Percentiles rank a stretch among this genome's conserved stretches.
These are phyloP conservation scores for Chondrus crispus DNA, from an alignment of 23 red algal species.

Conservation along the genomic window DNA sequence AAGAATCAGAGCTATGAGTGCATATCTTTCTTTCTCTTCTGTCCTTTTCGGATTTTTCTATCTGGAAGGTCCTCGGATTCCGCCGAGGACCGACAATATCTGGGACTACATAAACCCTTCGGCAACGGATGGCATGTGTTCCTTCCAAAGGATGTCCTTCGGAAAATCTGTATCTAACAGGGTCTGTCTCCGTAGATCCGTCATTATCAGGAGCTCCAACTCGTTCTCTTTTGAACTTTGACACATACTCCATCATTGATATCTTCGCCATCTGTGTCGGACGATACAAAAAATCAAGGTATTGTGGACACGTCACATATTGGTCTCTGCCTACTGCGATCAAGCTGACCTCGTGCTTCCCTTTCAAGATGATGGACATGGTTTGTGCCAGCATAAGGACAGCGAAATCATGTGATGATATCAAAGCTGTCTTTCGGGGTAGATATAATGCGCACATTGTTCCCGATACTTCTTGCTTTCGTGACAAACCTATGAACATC, in stretches of 20 bases:
- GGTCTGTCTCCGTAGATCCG: too few relatives aligned
- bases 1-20: too few relatives aligned
- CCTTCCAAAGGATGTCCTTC: too few relatives aligned
- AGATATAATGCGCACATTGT: neutral
- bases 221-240: too few relatives aligned
- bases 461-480: neutral
- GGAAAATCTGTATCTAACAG: too few relatives aligned
- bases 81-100: neutral
- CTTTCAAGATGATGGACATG: neutral
- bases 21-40: too few relatives aligned
- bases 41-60: too few relatives aligned
- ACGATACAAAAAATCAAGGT: neutral
- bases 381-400: neutral
- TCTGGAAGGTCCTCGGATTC: too few relatives aligned
- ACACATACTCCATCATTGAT: neutral
- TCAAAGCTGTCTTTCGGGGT: neutral
- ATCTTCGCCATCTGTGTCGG: neutral
- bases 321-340: neutral
- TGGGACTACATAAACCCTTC: neutral
- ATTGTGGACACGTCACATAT: neutral
- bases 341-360: neutral
- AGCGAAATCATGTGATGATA: neutral
- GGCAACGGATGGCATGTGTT: too few relatives aligned
- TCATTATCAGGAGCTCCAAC: too few relatives aligned
- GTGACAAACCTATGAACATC: neutral